Percentiles rank a stretch among this genome's conserved stretches.
These are phyloP conservation scores for Candida sakaeoensis DNA, from an alignment of 805 yeast species.

Conservation along the genomic window DNA sequence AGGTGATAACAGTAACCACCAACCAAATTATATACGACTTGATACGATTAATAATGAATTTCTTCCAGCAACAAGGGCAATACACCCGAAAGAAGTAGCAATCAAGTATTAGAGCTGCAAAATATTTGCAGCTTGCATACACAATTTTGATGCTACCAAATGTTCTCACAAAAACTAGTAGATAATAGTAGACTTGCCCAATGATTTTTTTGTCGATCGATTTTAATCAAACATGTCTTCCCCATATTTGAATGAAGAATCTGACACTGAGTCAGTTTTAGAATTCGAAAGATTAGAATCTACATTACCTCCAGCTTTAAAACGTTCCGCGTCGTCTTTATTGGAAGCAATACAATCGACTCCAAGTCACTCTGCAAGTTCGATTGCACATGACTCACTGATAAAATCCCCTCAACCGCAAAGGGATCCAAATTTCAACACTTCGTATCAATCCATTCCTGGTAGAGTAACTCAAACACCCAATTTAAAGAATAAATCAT, in stretches of 20 bases:
- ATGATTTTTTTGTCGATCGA: neutral
- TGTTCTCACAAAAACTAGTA: no score
- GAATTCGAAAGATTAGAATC: slow-evolving; percentile 43
- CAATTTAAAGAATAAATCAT: slow-evolving; percentile 15
- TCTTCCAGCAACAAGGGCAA: no score
- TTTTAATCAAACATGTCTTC: slow-evolving; percentile 6
- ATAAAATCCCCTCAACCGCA: slow-evolving; percentile 21
- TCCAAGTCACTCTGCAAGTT: neutral
- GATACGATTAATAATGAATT: no score
- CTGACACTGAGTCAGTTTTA: slow-evolving; percentile 19
- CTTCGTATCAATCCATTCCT: slow-evolving; percentile 10
- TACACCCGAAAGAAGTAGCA: no score
- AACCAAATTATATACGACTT: no score
- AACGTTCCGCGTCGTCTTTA: slow-evolving; percentile 36
- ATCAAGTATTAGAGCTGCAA: no score
- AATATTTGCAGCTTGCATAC: neutral
- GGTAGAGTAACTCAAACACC: slow-evolving; percentile 11
- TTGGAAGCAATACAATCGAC: slow-evolving; percentile 26
- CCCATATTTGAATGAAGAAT: slow-evolving; percentile 7
- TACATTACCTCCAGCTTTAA: slow-evolving; percentile 37
- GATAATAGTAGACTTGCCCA: no score
- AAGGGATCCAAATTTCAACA: slow-evolving; percentile 11
- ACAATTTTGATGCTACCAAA: neutral
- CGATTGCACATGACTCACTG: slow-evolving; percentile 1
- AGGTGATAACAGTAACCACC: no score